Conservation (phyloP, 1,139 yeast species). For the Candida freyschussii region DNA sequence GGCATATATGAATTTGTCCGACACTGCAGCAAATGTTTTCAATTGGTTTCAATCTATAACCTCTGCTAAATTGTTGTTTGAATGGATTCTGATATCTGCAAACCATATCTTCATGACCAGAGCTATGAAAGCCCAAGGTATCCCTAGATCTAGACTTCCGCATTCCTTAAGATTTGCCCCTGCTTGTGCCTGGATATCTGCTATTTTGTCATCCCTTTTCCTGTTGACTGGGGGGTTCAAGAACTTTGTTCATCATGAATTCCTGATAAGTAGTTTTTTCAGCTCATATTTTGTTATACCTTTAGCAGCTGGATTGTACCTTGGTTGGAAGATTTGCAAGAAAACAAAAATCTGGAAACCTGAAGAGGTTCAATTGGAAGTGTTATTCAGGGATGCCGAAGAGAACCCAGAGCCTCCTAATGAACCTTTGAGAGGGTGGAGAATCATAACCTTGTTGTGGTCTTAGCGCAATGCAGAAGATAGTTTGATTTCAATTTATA, state of each 20-base stretch:
- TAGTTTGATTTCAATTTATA: too few species aligned
- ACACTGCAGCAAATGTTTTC: conserved; percentile 31
- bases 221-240: conserved; percentile 39
- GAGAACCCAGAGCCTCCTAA: conserved; percentile 36
- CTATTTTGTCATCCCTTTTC: conserved; percentile 31
- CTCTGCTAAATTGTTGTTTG: conserved; percentile 14
- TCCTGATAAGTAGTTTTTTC: conserved; percentile 33
- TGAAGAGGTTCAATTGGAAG: conserved; percentile 32
- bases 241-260: conserved; percentile 35
- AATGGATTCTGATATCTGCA: conserved; percentile 28
- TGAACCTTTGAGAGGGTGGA: conserved; percentile 20
- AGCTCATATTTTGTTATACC: conserved; percentile 38
- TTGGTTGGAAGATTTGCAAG: conserved; percentile 31
- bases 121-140: conserved; percentile 37
- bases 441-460: conserved; percentile 17
- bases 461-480: too few species aligned
- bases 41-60: conserved; percentile 22
- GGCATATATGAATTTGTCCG: conserved; percentile 35
- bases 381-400: conserved; percentile 33
- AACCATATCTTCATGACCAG: conserved; percentile 32
- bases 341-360: conserved; percentile 29
- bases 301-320: conserved; percentile 27
- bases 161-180: conserved; percentile 22
- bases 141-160: conserved; percentile 34
- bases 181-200: conserved; percentile 35